phyloP scores from a whole-genome alignment of 139 green algal genomes.

The Nannochloris sp. region DNA sequence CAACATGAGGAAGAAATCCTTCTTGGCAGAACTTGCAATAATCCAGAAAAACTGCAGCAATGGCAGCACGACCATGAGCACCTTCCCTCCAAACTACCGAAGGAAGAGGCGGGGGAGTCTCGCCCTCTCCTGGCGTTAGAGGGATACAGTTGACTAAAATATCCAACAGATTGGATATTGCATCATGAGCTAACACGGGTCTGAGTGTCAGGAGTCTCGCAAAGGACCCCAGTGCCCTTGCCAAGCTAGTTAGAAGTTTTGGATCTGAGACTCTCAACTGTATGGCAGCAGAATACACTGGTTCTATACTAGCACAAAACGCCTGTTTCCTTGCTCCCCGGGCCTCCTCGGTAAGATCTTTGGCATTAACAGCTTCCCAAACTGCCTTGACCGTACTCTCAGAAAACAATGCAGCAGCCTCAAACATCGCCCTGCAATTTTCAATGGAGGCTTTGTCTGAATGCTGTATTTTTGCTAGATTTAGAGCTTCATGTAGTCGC shows the following conservation, averaged over 20 bases:
- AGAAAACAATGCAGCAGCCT: conserved; percentile 33
- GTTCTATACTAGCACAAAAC: conserved; percentile 20
- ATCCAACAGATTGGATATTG: conserved; percentile 31
- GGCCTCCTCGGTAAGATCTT: conserved; percentile 11
- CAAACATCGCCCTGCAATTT: conserved; percentile 23
- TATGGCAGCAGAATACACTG: conserved; percentile 35
- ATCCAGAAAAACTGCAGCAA: conserved; percentile 29
- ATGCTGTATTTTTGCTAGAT: not conserved
- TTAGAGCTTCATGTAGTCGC: conserved; percentile 19
- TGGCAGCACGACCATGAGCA: conserved; percentile 21
- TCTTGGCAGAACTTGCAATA: conserved; percentile 38
- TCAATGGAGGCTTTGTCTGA: conserved; percentile 14
- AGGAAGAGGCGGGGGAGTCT: conserved; percentile 24
- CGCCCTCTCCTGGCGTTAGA: conserved; percentile 16
- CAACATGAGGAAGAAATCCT: conserved; percentile 51
- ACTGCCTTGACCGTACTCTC: conserved; percentile 28
- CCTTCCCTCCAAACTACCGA: conserved; percentile 27
- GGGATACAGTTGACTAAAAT: conserved; percentile 26
- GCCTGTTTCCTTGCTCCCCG: not conserved
- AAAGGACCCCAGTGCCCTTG: conserved; percentile 27
- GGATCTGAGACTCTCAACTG: conserved; percentile 19
- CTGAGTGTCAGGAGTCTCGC: conserved; percentile 14
- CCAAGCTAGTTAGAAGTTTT: conserved; percentile 21
- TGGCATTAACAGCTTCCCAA: conserved; percentile 14
- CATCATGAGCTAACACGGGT: conserved; percentile 12